phyloP scores from a whole-genome alignment of 192 early-diverging fungal species.

The Coemansia sp. region DNA sequence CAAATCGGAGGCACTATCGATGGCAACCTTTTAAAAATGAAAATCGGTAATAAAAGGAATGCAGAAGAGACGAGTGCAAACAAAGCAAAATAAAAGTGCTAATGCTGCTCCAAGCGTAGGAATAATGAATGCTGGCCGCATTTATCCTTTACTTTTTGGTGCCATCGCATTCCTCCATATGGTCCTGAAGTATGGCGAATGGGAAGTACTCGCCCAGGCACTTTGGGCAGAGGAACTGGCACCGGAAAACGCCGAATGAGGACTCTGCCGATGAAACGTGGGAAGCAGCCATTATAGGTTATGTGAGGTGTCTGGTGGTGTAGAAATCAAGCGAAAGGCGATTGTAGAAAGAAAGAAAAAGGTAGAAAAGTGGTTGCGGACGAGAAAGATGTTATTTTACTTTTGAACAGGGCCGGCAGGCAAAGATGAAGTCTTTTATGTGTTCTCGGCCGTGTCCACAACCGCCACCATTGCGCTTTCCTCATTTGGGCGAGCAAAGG shows the following conservation, averaged over 20 bases:
- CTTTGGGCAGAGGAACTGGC: slow-evolving; percentile 34
- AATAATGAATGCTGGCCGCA: neutral
- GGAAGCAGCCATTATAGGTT: slow-evolving; percentile 33
- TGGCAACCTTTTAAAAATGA: neutral
- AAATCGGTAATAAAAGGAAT: neutral
- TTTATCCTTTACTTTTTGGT: neutral
- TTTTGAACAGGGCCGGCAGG: neutral
- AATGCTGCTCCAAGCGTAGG: neutral
- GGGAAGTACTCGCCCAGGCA: slow-evolving; percentile 30
- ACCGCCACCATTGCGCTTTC: neutral
- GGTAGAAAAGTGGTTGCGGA: neutral
- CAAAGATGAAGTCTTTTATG: slow-evolving; percentile 2
- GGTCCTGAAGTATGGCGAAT: slow-evolving; percentile 25
- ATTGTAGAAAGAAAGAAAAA: slow-evolving; percentile 1
- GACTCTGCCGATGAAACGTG: slow-evolving; percentile 14
- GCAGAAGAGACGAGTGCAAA: neutral
- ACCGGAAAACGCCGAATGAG: slow-evolving; percentile 36
- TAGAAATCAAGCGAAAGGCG: neutral
- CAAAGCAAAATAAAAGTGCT: neutral
- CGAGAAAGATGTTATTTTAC: neutral
- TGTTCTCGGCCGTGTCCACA: neutral
- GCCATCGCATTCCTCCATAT: slow-evolving; percentile 30
- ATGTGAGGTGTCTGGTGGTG: neutral
- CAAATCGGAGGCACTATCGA: neutral
- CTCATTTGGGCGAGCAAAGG: neutral